Percentiles rank a stretch among this genome's conserved stretches.
phyloP scores from a whole-genome alignment of 2,329 filamentous ascomycete species.

The Penicillium sp. region DNA sequence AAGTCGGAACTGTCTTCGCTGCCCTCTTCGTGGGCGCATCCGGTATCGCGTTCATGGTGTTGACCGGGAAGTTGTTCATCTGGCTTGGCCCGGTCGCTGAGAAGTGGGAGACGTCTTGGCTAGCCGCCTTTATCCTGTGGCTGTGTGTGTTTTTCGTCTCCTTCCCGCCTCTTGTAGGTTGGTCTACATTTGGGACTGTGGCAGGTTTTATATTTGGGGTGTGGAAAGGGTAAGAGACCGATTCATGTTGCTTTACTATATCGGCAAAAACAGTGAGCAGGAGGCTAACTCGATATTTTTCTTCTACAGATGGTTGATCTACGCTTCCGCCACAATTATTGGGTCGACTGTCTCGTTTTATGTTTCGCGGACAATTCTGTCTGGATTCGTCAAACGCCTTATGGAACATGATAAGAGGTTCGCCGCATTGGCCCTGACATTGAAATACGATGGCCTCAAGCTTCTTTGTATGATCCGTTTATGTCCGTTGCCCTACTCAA shows the following conservation, averaged over 20 bases:
- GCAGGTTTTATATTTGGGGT: constrained; percentile 70
- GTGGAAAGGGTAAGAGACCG: constrained; percentile 60
- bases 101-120: constrained; percentile 70
- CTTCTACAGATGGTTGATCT: constrained; percentile 71
- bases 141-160: constrained; percentile 69
- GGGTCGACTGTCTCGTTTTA: constrained; percentile 79
- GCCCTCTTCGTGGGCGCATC: constrained; percentile 53
- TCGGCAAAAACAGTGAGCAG: neutral
- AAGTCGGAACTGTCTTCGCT: constrained; percentile 54
- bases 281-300: constrained; percentile 9
- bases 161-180: constrained; percentile 85
- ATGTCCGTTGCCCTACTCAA: constrained; percentile 86
- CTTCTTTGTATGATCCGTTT: constrained; percentile 88
- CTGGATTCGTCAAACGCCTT: constrained; percentile 72
- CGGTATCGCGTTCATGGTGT: constrained; percentile 68
- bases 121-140: constrained; percentile 75
- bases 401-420: constrained; percentile 84
- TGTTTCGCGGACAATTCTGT: constrained; percentile 74
- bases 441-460: constrained; percentile 86
- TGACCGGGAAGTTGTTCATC: constrained; percentile 75
- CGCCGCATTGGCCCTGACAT: constrained; percentile 78
- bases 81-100: constrained; percentile 69
- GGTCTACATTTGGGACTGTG: constrained; percentile 71
- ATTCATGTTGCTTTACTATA: neutral
- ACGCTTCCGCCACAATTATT: constrained; percentile 70